A percentile compares a stretch with the other conserved stretches of the same genome.
phyloP scores from a whole-genome alignment of 192 early-diverging fungal species.

The Glomus cerebriforme region DNA sequence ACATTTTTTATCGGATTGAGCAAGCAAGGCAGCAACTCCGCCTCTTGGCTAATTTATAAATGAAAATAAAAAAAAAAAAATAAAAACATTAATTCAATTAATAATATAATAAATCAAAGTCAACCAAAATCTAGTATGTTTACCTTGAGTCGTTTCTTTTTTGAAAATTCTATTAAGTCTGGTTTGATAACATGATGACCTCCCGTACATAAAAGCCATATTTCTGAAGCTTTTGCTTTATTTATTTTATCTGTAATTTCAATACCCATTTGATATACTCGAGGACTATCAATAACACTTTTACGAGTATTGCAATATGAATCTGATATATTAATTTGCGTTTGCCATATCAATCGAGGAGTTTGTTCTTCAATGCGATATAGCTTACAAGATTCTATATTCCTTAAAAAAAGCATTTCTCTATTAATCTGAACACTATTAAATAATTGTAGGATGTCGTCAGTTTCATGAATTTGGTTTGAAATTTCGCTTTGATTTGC shows the following conservation, averaged over 20 bases:
- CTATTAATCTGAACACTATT: neutral
- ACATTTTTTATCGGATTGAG: neutral
- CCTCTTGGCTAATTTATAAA: neutral
- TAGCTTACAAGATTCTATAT: neutral
- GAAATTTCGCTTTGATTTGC: neutral
- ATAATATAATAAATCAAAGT: too few relatives aligned
- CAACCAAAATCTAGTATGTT: too few relatives aligned
- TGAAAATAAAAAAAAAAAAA: too few relatives aligned
- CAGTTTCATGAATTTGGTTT: neutral
- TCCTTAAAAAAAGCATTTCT: constrained; percentile 18
- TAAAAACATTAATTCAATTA: too few relatives aligned
- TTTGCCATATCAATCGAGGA: neutral
- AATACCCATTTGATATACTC: neutral
- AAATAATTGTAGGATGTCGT: neutral
- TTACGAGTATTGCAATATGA: neutral
- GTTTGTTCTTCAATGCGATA: neutral
- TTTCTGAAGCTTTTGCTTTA: neutral
- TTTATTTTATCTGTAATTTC: neutral
- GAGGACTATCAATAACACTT: neutral
- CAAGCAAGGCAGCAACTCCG: neutral
- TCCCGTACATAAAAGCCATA: too few relatives aligned
- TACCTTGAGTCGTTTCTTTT: too few relatives aligned
- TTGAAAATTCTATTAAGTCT: too few relatives aligned
- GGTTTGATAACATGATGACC: too few relatives aligned
- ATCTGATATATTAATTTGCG: neutral